phyloP scores from a whole-genome alignment of 2,329 filamentous ascomycete genomes.

The Cladorrhinum sp. region DNA sequence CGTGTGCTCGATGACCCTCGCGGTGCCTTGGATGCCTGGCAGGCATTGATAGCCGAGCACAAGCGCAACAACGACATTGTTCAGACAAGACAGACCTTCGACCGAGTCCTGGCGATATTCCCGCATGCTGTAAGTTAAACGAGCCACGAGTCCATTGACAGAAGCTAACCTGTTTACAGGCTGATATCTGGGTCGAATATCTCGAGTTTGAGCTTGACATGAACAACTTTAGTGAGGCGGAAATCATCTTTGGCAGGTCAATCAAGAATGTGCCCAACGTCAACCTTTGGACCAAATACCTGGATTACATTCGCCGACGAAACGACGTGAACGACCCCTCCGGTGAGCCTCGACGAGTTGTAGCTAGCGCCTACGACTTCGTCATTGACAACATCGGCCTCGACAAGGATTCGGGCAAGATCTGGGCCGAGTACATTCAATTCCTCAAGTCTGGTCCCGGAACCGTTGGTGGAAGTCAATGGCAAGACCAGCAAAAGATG shows the following conservation, averaged over 20 bases:
- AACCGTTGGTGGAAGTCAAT: constrained; percentile 75
- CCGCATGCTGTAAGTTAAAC: constrained; percentile 78
- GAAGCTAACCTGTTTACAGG: constrained; percentile 55
- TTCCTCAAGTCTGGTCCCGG: constrained; percentile 89
- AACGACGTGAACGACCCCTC: constrained; percentile 83
- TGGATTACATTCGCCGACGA: constrained; percentile 89
- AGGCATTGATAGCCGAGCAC: constrained; percentile 80
- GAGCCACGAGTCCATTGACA: not conserved
- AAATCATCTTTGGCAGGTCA: constrained; percentile 78
- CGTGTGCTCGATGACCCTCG: constrained; percentile 88
- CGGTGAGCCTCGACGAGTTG: constrained; percentile 72
- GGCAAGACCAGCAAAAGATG: constrained; percentile 99
- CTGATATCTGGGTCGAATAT: constrained; percentile 86
- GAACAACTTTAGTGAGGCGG: constrained; percentile 76
- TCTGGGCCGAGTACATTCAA: constrained; percentile 94
- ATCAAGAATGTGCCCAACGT: constrained; percentile 79
- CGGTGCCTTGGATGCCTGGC: constrained; percentile 90
- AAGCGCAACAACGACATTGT: constrained; percentile 78
- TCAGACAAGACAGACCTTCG: constrained; percentile 74
- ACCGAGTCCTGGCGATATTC: constrained; percentile 83
- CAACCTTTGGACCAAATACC: constrained; percentile 85
- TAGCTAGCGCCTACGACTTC: constrained; percentile 87
- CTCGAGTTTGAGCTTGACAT: constrained; percentile 85
- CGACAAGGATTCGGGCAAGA: constrained; percentile 81
- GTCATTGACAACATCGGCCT: constrained; percentile 86